Evolutionary conservation across 1,284 basidiomycete genomes (phyloP).

Genomic region (Albatrellus sp.): DNA sequence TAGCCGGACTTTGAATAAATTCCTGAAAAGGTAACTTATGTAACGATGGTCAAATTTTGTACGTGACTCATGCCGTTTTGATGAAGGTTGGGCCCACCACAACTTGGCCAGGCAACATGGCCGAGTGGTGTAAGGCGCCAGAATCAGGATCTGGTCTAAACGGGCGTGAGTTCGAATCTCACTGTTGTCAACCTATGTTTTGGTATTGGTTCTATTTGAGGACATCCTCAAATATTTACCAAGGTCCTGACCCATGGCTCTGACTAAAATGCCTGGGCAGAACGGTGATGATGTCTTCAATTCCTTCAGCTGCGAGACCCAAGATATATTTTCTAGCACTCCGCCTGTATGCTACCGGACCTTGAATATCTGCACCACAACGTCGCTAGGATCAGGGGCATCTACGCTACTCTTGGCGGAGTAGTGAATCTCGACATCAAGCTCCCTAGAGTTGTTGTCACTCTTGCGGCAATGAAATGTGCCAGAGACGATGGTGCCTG

Average conservation of each 20-base stretch:
- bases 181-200: conserved; percentile 19
- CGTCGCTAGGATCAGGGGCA: conserved; percentile 20
- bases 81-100: too few species aligned
- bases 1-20: too few species aligned
- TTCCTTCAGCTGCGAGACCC: too few species aligned
- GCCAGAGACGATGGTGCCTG: conserved; percentile 72
- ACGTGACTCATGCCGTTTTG: too few species aligned
- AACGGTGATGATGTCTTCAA: too few species aligned
- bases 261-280: too few species aligned
- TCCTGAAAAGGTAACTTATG: too few species aligned
- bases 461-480: conserved; percentile 79
- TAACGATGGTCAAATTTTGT: too few species aligned
- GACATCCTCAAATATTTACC: too few species aligned
- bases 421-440: conserved; percentile 91
- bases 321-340: background rate
- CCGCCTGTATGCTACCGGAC: conserved; percentile 3
- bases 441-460: conserved; percentile 71
- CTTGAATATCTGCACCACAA: conserved; percentile 68
- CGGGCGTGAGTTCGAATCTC: conserved; percentile 28
- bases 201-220: too few species aligned
- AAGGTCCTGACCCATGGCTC: too few species aligned
- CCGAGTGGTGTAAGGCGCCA: conserved; percentile 22
- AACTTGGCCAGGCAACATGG: conserved; percentile 19
- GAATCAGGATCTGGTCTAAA: conserved; percentile 26
- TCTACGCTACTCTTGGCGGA: conserved; percentile 29